Base-by-base conservation (phyloP, 257 asterid species). In the Nicotiana attenuata region DNA sequence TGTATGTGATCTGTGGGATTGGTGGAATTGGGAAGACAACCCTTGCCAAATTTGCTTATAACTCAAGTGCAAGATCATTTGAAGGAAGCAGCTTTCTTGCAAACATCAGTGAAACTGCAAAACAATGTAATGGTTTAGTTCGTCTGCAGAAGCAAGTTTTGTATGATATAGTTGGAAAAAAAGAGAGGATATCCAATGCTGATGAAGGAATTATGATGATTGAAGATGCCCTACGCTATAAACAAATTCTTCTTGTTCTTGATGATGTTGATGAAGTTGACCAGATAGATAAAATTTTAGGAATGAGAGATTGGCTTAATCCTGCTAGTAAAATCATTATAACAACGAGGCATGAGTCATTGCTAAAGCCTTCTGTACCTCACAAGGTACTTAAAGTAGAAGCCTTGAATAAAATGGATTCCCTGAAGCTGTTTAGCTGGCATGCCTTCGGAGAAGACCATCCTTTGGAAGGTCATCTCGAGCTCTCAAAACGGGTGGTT, bases 1-100 rank as follows among this genome's bases (percentile, higher is more conserved):
- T 55, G 7, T 65, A 73, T 64, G 80, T 83, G 20, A 81, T 84
- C 20, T 81, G 78, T 13, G 84, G 87, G 80, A 81, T 84, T 13
- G 87, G 84, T 16, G 87, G 87, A 35, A 77, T 84, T 76, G 87
- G 87, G 61, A 84, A 84, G 82, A 84, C 84, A 11, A 81, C 87
- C 22, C 56, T 84, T 31, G 71, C 81, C 71, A 78, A 78, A 35
- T 78, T 22, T 59, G 71, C 68, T 9, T 78, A 56, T 63, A 78
- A 78, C 68, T 59, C 68, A 33, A 31, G 35, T 45, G 59, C 78
- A 71, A 71, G 76, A 28, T 31, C n/a, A 19, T 75, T 85, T 53
- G 85, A 82, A 77, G 82, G 67, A 5, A 78, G 87, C 81, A 77
- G 87, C 80, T 78, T 82, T 13, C 63, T 85, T 8, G 82, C 77